Base-by-base conservation (phyloP, 2,329 filamentous ascomycete genomes). In the Chrysosporium queenslandicum region DNA sequence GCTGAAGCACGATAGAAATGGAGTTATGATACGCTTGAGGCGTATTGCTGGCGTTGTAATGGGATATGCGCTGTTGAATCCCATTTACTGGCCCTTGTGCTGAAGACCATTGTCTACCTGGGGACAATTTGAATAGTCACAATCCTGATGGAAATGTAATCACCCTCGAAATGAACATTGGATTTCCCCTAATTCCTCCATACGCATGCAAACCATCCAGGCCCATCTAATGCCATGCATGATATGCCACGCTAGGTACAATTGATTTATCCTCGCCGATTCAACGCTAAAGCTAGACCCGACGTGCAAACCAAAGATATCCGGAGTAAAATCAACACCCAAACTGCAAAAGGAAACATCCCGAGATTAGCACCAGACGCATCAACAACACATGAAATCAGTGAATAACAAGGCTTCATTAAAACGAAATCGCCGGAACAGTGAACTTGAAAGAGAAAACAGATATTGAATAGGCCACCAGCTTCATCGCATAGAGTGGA, bases 1-100 rank as follows among this genome's bases (percentile, higher is more conserved):
- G 20, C 40, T 27, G 6, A 23, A 40, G 40, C 16, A 42, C 23
- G 20, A 4, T 23, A 14, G 40, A 9, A 45, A 30, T 45, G 42
- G 42, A 45, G 42, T 45, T 32, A 20, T 30, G 37, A 45, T 45
- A 45, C 14, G 8, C 42, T 32, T n/a, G 8, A 45, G 42, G 42
- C 9, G 14, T 32, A 30, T 45, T 43, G n/a, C 14, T 12, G 42
- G 42, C 42, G 42, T 45, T n/a, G n/a, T n/a, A n/a, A n/a, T n/a
- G n/a, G n/a, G n/a, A n/a, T n/a, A n/a, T n/a, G n/a, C n/a, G n/a
- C n/a, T n/a, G 18, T 25, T 23, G 18, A 41, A 41, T 41, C 4
- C 11, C 36, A 11, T 5, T 20, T 39, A 3, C 32, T 12, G 9
- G 32, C 12, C 32, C 12, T 12, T 8, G 11, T 6, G n/a, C 11